Evolutionary conservation across 139 green algal species (phyloP).

Genomic region (Chlorella sp.): DNA sequence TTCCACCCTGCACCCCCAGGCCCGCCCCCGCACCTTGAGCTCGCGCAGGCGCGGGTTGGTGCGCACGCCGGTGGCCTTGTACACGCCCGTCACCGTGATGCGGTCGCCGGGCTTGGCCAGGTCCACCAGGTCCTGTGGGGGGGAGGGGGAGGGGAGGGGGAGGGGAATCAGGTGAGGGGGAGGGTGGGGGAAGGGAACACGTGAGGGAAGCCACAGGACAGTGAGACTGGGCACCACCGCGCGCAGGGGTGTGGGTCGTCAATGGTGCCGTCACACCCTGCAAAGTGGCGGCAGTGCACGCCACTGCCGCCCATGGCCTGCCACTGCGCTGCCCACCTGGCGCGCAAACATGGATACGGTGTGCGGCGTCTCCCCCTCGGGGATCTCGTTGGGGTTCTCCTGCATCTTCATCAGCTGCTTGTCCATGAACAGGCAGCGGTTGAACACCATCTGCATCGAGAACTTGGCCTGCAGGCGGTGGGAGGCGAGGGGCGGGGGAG

Average conservation of each 20-base stretch:
- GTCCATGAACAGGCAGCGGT: slow-evolving; percentile 86
- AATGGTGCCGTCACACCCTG: not conserved
- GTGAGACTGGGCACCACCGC: no score
- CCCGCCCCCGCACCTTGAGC: slow-evolving; percentile 33
- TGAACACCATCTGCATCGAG: slow-evolving; percentile 84
- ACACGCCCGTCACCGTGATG: slow-evolving; percentile 84
- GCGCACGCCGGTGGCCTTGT: slow-evolving; percentile 78
- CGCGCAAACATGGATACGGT: slow-evolving; percentile 83
- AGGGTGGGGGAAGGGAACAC: no score
- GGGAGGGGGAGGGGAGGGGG: slow-evolving; percentile 6
- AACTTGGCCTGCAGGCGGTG: slow-evolving; percentile 34
- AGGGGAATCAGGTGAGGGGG: not conserved
- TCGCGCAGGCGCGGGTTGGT: slow-evolving; percentile 88
- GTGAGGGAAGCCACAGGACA: not conserved
- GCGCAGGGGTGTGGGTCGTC: no score
- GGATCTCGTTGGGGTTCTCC: slow-evolving; percentile 95
- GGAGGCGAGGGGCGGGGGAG: not conserved
- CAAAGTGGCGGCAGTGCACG: not conserved
- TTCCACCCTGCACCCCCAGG: not conserved
- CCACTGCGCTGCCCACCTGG: no score
- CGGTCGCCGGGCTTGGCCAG: slow-evolving; percentile 84
- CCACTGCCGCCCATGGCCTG: no score
- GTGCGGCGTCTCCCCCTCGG: slow-evolving; percentile 97
- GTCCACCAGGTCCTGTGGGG: slow-evolving; percentile 86
- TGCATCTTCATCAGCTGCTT: slow-evolving; percentile 89